Evolutionary conservation across 2,329 filamentous ascomycete species (phyloP), one percentile per base, ranked within the genome.

Genomic region (Fusarium austroafricanum): DNA sequence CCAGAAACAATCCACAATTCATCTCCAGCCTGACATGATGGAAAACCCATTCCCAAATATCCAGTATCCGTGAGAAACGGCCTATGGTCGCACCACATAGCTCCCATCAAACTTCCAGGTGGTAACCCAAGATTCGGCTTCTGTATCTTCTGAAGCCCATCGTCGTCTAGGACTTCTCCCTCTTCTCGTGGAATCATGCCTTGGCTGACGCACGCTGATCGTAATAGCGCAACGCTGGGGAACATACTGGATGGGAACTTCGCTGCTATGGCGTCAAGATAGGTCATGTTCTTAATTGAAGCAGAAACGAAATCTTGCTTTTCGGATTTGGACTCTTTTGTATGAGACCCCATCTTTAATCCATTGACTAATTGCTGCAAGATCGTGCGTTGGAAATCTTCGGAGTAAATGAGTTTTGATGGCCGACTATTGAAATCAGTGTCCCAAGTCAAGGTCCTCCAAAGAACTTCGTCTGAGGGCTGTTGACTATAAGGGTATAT

Each of bases 371-470:
- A 21, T 2, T 29, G 2, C 1, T 61, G 11, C 18, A 35, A 18
- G 2, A 61, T n/a, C 6, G 12, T 11, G 12, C 12, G 5, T 3
- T 39, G 56, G 3, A 46, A 55, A 11, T 54, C 40, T 11, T 15
- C 35, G 0, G 29, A 5, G 2, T 14, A 29, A 8, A 61, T 10
- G 0, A 18, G 10, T 10, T 21, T 43, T 1, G 58, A 26, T 0
- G 58, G 56, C 5, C 56, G 23, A 2, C 40, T 8, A 6, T 21
- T 23, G 0, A 54, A 26, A 3, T 61, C 58, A 0, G 6, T 26
- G 7, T 61, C 58, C 23, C 28, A 61, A 5, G 61, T 18, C 2
- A 61, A 4, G 1, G 56, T 55, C 11, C 58, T 28, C 56, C 56
- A 61, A 0, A 61, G 35, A 4, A 15, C 58, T 4, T 61, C 56